Base-by-base conservation (phyloP, 306 rosid species). In the Datisca glomerata region DNA sequence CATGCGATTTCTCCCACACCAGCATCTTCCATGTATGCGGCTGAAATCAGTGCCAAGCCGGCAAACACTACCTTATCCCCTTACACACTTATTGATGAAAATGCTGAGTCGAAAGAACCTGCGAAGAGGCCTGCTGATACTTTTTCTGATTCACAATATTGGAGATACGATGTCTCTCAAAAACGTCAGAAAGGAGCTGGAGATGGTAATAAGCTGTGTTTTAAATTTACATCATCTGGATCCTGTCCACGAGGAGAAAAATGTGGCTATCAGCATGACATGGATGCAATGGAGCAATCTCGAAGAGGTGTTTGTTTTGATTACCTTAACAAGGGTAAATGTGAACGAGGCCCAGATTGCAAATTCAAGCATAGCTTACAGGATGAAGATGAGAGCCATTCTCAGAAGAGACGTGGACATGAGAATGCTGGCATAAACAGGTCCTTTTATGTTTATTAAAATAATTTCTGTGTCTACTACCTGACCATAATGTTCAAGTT, bases 1-100 rank as follows among this genome's bases (percentile, higher is more conserved):
- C 95, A 80, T 68, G 98, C 98, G 29, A 28, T 89, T 62, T 80
- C 98, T 67, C 98, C 98, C 6, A 73, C 76, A 36, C 98, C 95
- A 38, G 85, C 95, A 36, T 74, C 95, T 41, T 53, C 67, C 52
- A 84, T 89, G 93, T 72, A 91, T 64, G 80, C 86, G 19, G 20
- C 71, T 14, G 95, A 89, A 54, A 70, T 89, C 72, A 72, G 79
- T 64, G 48, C 55, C 64, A 77, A 72, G 70, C 47, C 92, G 21
- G 24, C 79, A 19, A 78, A 57, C 56, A 80, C 95, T 52, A 89
- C 93, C 57, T 41, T 51, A 47, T 89, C 78, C 15, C 98, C 98
- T 5, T 89, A 84, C 72, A 53, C 63, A 24, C 51, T 47, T 25
- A 23, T 21, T 31, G 83, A 72, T 45, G 56, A 41, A 32, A 45